phyloP scores from a whole-genome alignment of 176 grass and related monocot genomes.

The Zizania latifolia region DNA sequence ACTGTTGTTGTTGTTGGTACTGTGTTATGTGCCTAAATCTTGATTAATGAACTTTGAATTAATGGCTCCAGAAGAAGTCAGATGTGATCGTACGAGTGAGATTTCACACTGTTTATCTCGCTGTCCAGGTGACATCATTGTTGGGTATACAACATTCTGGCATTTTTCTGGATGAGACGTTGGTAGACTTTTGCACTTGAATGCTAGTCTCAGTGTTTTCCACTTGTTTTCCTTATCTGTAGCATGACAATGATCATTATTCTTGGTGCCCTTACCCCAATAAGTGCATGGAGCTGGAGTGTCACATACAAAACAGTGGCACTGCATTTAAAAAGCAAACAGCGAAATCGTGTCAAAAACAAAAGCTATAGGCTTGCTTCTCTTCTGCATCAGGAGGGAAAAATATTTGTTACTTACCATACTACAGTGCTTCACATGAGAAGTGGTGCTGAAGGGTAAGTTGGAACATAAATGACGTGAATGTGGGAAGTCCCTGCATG shows the following conservation, averaged over 20 bases:
- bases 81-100: slow-evolving; percentile 3
- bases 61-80: too few relatives aligned
- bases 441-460: slow-evolving; percentile 70
- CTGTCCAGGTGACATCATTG: too few relatives aligned
- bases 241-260: slow-evolving; percentile 76
- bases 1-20: too few relatives aligned
- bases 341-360: background rate
- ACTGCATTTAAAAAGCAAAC: slow-evolving; percentile 66
- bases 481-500: slow-evolving; percentile 95
- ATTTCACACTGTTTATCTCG: too few relatives aligned
- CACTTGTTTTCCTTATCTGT: slow-evolving; percentile 77
- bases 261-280: slow-evolving; percentile 49
- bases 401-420: slow-evolving; percentile 54
- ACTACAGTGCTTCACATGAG: slow-evolving; percentile 63
- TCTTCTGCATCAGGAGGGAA: background rate
- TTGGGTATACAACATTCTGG: slow-evolving; percentile 17
- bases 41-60: too few relatives aligned
- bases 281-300: slow-evolving; percentile 69
- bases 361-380: background rate
- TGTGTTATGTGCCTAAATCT: too few relatives aligned
- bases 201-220: slow-evolving; percentile 52
- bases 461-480: slow-evolving; percentile 82
- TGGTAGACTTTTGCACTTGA: slow-evolving; percentile 31
- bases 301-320: slow-evolving; percentile 97
- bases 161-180: slow-evolving; percentile 33